These are phyloP conservation scores for Kluyveromyces aestuarii DNA, from an alignment of 805 yeast species.

Conservation along the genomic window DNA sequence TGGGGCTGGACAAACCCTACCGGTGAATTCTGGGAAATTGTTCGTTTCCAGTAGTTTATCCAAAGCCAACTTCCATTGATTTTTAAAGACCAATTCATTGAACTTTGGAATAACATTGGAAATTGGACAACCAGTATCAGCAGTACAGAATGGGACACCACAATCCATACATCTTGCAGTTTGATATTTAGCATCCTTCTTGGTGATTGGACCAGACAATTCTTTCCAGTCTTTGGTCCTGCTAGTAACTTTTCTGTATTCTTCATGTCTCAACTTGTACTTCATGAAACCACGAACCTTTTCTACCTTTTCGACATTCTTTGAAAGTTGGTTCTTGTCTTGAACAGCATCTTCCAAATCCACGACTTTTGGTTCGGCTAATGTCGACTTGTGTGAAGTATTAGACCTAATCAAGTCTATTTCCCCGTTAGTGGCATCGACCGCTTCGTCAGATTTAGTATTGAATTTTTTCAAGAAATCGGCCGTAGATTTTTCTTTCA, in stretches of 20 bases:
- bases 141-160: constrained; percentile 98
- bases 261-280: constrained; percentile 82
- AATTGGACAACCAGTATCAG: constrained; percentile 97
- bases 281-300: constrained; percentile 88
- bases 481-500: constrained; percentile 47
- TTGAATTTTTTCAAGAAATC: constrained; percentile 59
- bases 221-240: constrained; percentile 92
- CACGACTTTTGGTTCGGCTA: constrained; percentile 70
- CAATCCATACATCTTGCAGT: constrained; percentile 99
- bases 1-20: constrained; percentile 98
- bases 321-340: constrained; percentile 56
- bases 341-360: constrained; percentile 85
- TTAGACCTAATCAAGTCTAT: constrained; percentile 47
- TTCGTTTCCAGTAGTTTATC: constrained; percentile 90
- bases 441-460: constrained; percentile 61
- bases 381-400: constrained; percentile 26
- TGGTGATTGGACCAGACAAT: constrained; percentile 67
- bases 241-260: constrained; percentile 65
- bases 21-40: constrained; percentile 97
- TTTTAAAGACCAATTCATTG: constrained; percentile 92
- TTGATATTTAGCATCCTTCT: constrained; percentile 81
- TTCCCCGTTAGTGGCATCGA: constrained; percentile 87
- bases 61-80: constrained; percentile 89
- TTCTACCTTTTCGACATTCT: constrained; percentile 47
- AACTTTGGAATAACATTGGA: constrained; percentile 96